Conservation (phyloP, 139 green algal genomes). For the Marvania coccoides region DNA sequence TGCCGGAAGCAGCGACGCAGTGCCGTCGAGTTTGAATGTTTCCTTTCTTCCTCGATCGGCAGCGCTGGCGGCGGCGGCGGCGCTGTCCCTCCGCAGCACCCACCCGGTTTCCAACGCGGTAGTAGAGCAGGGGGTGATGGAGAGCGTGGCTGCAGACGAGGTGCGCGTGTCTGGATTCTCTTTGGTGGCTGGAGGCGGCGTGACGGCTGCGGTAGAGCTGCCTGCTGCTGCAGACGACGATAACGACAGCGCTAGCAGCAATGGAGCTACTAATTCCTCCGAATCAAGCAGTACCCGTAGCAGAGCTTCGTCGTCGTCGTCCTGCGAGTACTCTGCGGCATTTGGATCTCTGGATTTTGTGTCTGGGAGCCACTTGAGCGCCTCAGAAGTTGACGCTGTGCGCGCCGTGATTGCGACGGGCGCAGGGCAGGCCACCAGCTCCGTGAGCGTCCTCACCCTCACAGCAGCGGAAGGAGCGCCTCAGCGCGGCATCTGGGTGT, state of each 20-base stretch:
- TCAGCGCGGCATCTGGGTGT: conserved; percentile 42
- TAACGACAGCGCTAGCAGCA: neutral
- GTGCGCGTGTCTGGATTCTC: conserved; percentile 30
- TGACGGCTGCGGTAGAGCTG: conserved; percentile 9
- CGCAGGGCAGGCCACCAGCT: conserved; percentile 3
- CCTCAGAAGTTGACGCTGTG: neutral
- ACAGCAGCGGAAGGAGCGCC: neutral
- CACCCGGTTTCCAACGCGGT: conserved; percentile 47
- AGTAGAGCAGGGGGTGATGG: neutral
- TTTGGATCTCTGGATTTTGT: conserved; percentile 60
- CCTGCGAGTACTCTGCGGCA: conserved; percentile 16
- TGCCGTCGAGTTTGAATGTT: neutral
- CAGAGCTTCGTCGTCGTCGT: neutral
- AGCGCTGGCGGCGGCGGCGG: conserved; percentile 26
- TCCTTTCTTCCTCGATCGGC: neutral
- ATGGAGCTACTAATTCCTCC: no score
- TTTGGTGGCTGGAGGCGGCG: conserved; percentile 33
- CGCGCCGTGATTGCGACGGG: neutral
- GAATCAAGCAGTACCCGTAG: neutral
- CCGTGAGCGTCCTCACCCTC: conserved; percentile 9
- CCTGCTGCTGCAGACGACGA: neutral
- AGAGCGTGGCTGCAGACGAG: neutral
- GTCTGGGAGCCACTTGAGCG: no score
- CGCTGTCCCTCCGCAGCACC: conserved; percentile 28
- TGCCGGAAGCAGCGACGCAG: neutral